Conservation (phyloP, 495 filamentous ascomycete genomes). For the Trichoderma reesei region DNA sequence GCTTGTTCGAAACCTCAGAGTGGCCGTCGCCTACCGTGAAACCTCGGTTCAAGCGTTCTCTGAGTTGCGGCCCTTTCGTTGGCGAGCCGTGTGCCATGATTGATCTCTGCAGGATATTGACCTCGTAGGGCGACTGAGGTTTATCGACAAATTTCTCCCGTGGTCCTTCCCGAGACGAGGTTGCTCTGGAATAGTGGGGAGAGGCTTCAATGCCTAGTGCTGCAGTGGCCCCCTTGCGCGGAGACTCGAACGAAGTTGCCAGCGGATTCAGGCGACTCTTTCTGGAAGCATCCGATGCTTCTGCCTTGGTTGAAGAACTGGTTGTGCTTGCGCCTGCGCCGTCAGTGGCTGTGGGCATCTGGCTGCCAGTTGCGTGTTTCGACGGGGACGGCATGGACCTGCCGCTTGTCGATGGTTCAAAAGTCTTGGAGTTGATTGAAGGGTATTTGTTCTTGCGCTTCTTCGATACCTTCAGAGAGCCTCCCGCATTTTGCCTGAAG, state of each 20-base stretch:
- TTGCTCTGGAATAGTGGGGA: not conserved
- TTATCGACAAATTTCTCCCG: not conserved
- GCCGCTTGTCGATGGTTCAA: not conserved
- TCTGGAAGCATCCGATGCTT: not conserved
- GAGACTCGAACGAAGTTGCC: not conserved
- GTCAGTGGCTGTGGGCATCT: not conserved
- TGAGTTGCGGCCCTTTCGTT: not conserved
- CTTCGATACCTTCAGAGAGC: not conserved
- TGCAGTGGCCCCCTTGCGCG: not conserved
- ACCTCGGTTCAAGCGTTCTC: not conserved
- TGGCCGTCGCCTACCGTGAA: not conserved
- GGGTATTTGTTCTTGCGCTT: constrained; percentile 4
- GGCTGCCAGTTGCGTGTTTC: not conserved
- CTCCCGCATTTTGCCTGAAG: not conserved
- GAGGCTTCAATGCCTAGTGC: not conserved
- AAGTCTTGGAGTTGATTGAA: not conserved
- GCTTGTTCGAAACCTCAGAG: not conserved
- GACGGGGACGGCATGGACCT: not conserved
- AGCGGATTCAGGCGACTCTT: not conserved
- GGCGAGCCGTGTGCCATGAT: not conserved
- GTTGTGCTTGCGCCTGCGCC: not conserved
- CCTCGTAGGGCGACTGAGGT: not conserved
- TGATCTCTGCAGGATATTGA: not conserved
- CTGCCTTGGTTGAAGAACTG: not conserved
- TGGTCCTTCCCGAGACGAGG: not conserved